phyloP scores from a whole-genome alignment of 257 asterid genomes.

The Haberlea rhodopensis region DNA sequence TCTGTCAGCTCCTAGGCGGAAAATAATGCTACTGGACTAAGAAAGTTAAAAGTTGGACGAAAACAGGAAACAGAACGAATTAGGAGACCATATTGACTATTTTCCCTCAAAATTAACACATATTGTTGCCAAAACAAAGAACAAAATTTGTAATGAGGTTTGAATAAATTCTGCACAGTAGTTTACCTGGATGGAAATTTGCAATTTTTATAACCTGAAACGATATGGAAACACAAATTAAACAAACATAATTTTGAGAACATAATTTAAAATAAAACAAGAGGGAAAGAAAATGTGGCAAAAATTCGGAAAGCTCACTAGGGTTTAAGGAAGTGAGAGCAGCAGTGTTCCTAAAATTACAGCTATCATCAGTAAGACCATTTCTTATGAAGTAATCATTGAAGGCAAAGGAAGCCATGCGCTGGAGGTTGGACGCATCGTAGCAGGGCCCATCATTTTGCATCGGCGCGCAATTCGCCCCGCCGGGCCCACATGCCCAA shows the following conservation, averaged over 20 bases:
- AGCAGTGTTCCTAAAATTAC: conserved; percentile 61
- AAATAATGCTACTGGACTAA: too few relatives aligned
- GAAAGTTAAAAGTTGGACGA: too few relatives aligned
- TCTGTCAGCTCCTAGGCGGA: too few relatives aligned
- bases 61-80: too few relatives aligned
- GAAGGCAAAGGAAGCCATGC: conserved; percentile 81
- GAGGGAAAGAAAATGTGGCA: not conserved
- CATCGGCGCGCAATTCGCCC: conserved; percentile 71
- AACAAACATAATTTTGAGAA: not conserved
- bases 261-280: not conserved
- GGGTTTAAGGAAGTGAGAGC: conserved; percentile 79
- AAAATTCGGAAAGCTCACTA: conserved; percentile 41
- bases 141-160: not conserved
- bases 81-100: too few relatives aligned
- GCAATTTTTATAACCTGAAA: conserved; percentile 65
- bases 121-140: too few relatives aligned
- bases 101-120: too few relatives aligned
- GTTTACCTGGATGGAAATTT: conserved; percentile 74
- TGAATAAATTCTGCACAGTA: not conserved
- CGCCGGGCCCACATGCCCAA: conserved; percentile 88
- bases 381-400: conserved; percentile 64
- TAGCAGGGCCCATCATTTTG: conserved; percentile 80
- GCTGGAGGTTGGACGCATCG: conserved; percentile 60
- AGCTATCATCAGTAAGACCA: conserved; percentile 52
- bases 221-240: conserved; percentile 3